Evolutionary conservation across 2,329 filamentous ascomycete genomes (phyloP), one percentile per base, ranked within the genome.

Genomic region (Tolypocladium pustulatum): DNA sequence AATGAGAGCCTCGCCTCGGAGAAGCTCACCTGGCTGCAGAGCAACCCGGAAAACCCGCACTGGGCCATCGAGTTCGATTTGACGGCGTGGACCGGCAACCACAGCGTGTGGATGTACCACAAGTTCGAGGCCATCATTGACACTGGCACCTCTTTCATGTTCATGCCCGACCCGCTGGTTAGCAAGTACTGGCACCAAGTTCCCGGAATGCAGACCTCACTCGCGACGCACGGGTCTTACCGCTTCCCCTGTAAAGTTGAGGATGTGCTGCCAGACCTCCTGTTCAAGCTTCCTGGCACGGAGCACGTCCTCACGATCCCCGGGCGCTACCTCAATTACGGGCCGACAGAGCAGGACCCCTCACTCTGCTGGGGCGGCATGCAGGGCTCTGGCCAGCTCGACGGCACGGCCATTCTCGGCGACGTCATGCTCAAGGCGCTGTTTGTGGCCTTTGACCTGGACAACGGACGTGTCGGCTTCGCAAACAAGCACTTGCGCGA

Each of bases 401-500:
- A 69, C 1, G 78, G 41, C 46, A 12, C 86, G 62, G 83, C 80
- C 58, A 90, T 95, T 67, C 82, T 92, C 58, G 90, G 90, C 12
- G 89, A 92, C 61, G 78, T 89, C 58, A 90, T 91, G 75, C 79
- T 94, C 64, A 94, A 94, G 82, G 82, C 82, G 58, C 78, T 89
- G 62, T 91, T 88, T 68, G 84, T 87, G 36, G 83, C 90, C 54
- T 91, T 90, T 70, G 87, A 91, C 55, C 63, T 79, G 13, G 73
- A 76, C 55, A 68, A 65, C 17, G 66, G 69, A 17, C 67, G 64
- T 20, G 65, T 75, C 32, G 78, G 78, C 1, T 75, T 80, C 60
- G 78, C 76, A 54, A 72, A 72, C 61, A 80, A 80, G 70, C 59
- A 65, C 15, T 65, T 78, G 41, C 58, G 66, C 37, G 61, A 69